Percentiles rank a stretch among this genome's conserved stretches.
Conservation (phyloP, 2,329 filamentous ascomycete genomes). For the Fusarium setosum region DNA sequence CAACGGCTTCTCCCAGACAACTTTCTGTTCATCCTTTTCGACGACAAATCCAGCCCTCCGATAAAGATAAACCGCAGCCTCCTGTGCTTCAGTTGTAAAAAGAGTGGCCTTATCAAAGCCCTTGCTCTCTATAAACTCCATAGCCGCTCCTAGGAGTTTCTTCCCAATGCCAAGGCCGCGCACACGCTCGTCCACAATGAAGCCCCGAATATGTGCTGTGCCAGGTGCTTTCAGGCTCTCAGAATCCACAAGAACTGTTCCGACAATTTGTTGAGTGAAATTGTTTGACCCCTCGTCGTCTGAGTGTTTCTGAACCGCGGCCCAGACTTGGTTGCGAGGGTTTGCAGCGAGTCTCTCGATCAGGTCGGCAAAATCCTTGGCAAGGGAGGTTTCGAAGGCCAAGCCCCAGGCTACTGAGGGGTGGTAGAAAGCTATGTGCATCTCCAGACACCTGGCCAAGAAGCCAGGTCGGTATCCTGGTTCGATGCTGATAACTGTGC, state of each 20-base stretch:
- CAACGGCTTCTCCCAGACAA: conserved; percentile 24
- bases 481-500: conserved; percentile 1
- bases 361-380: conserved; percentile 25
- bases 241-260: conserved; percentile 16
- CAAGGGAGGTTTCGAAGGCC: conserved; percentile 21
- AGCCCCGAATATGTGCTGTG: conserved; percentile 25
- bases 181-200: conserved; percentile 26
- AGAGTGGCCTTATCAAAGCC: conserved; percentile 17
- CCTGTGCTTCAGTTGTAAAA: conserved; percentile 8
- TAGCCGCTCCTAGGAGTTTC: conserved; percentile 3
- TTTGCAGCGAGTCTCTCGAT: conserved; percentile 20
- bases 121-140: conserved; percentile 19
- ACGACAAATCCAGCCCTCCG: conserved; percentile 11
- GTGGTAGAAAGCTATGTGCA: conserved; percentile 30
- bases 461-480: conserved; percentile 29
- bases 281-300: neutral
- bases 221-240: neutral
- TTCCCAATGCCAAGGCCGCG: conserved; percentile 23
- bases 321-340: conserved; percentile 23
- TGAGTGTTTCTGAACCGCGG: conserved; percentile 3
- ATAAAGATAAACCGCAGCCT: conserved; percentile 12
- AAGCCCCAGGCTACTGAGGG: conserved; percentile 22
- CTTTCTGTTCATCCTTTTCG: conserved; percentile 10
- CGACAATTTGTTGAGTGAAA: conserved; percentile 20
- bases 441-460: conserved; percentile 24